Percentiles rank a stretch among this genome's conserved stretches.
Evolutionary conservation across 306 rosid species (phyloP).

Genomic region (Castanospermum australe): DNA sequence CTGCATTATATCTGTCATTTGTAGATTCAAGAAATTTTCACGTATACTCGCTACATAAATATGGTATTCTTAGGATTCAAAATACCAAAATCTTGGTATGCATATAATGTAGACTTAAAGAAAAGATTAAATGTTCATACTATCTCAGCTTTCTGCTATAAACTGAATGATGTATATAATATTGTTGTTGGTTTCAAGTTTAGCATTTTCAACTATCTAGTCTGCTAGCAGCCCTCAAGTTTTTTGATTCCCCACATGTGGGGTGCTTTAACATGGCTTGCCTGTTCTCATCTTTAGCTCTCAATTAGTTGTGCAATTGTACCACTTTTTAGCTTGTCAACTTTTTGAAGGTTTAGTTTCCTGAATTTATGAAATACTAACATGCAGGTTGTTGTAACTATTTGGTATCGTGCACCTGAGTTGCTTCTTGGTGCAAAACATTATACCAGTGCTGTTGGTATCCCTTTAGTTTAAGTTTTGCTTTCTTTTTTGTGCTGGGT

Average conservation of each 20-base stretch:
- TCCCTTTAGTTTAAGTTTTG: conserved; percentile 31
- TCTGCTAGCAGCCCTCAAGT: neutral
- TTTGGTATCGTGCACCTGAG: conserved; percentile 99
- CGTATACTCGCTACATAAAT: neutral
- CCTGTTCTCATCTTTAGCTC: conserved; percentile 1
- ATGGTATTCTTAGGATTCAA: neutral
- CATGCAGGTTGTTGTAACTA: conserved; percentile 94
- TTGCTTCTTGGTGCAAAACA: conserved; percentile 99
- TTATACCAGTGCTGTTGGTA: conserved; percentile 99
- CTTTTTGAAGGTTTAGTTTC: conserved; percentile 20
- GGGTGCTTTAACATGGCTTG: conserved; percentile 8
- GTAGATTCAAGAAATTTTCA: neutral
- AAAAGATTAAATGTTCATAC: conserved; percentile 3
- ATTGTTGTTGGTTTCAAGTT: conserved; percentile 11
- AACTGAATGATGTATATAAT: conserved; percentile 23
- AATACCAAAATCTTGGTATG: neutral
- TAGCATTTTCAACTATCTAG: conserved; percentile 12
- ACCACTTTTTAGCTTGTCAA: neutral
- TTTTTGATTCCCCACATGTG: conserved; percentile 9
- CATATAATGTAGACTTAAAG: neutral
- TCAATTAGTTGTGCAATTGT: conserved; percentile 6
- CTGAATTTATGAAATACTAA: conserved; percentile 20
- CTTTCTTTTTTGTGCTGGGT: neutral
- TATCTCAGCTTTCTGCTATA: conserved; percentile 13
- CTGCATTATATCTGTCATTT: neutral